phyloP scores from a whole-genome alignment of 2,329 filamentous ascomycete species.

The Penicillium sp. region DNA sequence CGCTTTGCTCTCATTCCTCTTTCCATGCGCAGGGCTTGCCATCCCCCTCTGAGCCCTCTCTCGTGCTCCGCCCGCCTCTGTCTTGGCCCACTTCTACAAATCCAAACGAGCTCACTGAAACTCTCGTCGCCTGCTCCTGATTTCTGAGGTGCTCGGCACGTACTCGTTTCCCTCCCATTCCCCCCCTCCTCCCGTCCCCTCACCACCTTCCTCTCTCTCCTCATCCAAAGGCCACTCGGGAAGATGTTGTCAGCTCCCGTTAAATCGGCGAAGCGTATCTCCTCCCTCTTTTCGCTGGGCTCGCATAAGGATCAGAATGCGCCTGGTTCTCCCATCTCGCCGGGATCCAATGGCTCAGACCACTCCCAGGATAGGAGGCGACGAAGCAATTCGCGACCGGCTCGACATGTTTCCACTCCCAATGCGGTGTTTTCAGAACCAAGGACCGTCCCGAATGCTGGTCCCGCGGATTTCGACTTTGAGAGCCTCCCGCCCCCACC shows the following conservation, averaged over 20 bases:
- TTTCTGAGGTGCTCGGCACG: constrained; percentile 26
- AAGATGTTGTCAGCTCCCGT: constrained; percentile 46
- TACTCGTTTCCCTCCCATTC: constrained; percentile 4
- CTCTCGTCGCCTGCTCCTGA: background rate
- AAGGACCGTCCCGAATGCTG: constrained; percentile 28
- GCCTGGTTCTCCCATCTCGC: constrained; percentile 32
- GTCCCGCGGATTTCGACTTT: constrained; percentile 33
- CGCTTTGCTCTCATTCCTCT: constrained; percentile 14
- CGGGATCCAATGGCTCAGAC: constrained; percentile 20
- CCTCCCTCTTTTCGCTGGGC: constrained; percentile 48
- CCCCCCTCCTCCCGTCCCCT: constrained; percentile 5
- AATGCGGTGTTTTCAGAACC: constrained; percentile 32
- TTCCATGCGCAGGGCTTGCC: constrained; percentile 21
- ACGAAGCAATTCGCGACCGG: constrained; percentile 35
- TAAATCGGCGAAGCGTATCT: constrained; percentile 49
- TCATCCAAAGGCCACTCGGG: constrained; percentile 2
- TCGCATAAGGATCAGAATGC: constrained; percentile 38
- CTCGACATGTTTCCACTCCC: constrained; percentile 39
- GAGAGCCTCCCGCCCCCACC: constrained; percentile 43
- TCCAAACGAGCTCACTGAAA: background rate
- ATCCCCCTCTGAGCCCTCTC: constrained; percentile 4
- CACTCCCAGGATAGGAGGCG: constrained; percentile 29
- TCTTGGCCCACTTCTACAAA: constrained; percentile 12
- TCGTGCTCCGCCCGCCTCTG: constrained; percentile 7
- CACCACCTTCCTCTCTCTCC: constrained; percentile 3